Conservation (phyloP, 345 rosid genomes). For the Brassica incana region DNA sequence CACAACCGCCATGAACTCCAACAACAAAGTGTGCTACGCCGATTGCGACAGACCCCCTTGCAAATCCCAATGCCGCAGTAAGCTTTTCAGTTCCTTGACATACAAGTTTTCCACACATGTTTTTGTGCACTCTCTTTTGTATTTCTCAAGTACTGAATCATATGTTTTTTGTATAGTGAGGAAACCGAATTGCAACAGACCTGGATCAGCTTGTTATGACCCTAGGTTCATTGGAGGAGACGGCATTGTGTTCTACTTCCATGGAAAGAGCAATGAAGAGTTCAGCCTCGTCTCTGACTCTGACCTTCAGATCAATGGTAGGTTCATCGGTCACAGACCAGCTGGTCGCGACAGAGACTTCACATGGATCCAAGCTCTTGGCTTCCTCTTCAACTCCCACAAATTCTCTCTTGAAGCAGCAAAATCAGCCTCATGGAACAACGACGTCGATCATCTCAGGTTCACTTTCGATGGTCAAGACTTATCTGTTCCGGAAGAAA, state of each 20-base stretch:
- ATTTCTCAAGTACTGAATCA: not conserved
- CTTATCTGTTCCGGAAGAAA: conserved; percentile 48
- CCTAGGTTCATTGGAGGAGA: conserved; percentile 65
- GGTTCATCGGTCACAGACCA: conserved; percentile 59
- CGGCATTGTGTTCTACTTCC: conserved; percentile 63
- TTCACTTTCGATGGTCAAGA: conserved; percentile 56
- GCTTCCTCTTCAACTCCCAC: conserved; percentile 47
- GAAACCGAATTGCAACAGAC: conserved; percentile 49
- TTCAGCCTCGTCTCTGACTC: conserved; percentile 57
- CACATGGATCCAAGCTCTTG: conserved; percentile 61
- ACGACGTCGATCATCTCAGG: conserved; percentile 54
- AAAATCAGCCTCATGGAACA: conserved; percentile 52
- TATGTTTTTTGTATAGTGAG: conserved; percentile 30
- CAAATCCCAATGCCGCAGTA: conserved; percentile 44
- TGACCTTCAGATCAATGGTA: conserved; percentile 53
- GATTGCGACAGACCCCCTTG: conserved; percentile 45
- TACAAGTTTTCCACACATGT: not conserved
- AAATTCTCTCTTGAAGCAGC: conserved; percentile 66
- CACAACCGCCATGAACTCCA: conserved; percentile 23
- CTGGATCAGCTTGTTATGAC: conserved; percentile 61
- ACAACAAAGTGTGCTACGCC: conserved; percentile 43
- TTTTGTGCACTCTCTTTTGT: not conserved
- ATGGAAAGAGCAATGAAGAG: conserved; percentile 52
- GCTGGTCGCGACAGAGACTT: conserved; percentile 50
- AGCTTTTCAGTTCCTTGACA: not conserved